A percentile compares a stretch with the other conserved stretches of the same genome.
Evolutionary conservation across 176 grass and related monocot species (phyloP).

Genomic region (Echinochloa phyllopogon): DNA sequence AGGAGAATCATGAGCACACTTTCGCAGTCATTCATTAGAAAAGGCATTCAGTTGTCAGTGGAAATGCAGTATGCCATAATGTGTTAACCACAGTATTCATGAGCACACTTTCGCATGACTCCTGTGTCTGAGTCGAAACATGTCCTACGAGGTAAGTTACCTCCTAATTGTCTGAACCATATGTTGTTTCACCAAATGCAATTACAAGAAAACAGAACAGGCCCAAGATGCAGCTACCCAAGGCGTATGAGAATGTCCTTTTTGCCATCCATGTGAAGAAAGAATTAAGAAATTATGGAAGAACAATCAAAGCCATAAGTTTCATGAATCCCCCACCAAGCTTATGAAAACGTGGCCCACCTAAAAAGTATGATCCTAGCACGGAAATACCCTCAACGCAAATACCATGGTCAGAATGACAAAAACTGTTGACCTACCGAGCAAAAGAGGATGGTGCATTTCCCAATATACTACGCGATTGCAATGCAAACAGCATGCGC

Average conservation of each 20-base stretch:
- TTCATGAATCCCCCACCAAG: conserved; percentile 40
- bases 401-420: conserved; percentile 28
- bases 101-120: not conserved
- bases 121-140: not conserved
- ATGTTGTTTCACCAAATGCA: not conserved
- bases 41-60: not conserved
- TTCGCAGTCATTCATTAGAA: not conserved
- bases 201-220: not conserved
- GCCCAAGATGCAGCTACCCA: not conserved
- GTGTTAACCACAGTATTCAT: not conserved
- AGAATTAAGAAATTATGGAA: conserved; percentile 9
- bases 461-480: not conserved
- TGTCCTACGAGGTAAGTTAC: not conserved
- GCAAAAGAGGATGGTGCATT: not conserved
- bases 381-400: conserved; percentile 41
- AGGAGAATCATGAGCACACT: not conserved
- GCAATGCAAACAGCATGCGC: not conserved
- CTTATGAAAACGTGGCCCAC: not conserved
- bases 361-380: conserved; percentile 41
- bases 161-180: not conserved
- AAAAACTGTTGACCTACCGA: conserved; percentile 23
- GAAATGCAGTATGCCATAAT: not conserved
- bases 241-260: not conserved
- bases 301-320: conserved; percentile 9
- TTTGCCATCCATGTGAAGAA: conserved; percentile 21